Evolutionary conservation across 2,329 filamentous ascomycete genomes (phyloP), one percentile per base, ranked within the genome.

Genomic region (Sphaerostilbella broomeana): DNA sequence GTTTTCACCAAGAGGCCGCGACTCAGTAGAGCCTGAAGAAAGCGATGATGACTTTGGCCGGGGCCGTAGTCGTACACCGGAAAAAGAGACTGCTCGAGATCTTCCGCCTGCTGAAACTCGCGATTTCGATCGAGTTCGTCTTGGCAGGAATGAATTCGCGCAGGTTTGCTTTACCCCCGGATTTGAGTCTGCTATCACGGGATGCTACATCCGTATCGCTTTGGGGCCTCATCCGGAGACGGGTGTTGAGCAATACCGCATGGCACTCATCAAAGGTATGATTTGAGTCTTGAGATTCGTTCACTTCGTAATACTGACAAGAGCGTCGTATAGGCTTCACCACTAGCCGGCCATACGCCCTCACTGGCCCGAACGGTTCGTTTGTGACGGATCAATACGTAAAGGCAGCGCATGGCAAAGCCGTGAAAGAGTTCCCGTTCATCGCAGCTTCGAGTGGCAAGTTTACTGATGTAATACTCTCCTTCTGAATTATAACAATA

Each of bases 161-260:
- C 80, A 90, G 54, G 84, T 95, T 40, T 95, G 88, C 70, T 95
- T 94, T 67, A 90, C 89, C 51, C 92, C 92, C 9, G 82, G 82
- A 4, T 95, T 98, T 50, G 85, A 94, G 40, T 68, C 84, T 7
- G 75, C 84, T 20, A 84, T 95, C 53, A 78, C 72, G 12, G 87
- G 87, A 36, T 94, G 88, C 61, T 98, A 84, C 58, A 82, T 83
- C 25, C 85, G 92, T 36, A 79, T 97, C 48, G 85, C 81, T 46
- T 77, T 95, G 41, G 90, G 89, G 1, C 74, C 82, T 10, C 84
- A 94, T 56, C 75, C 76, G 9, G 73, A 80, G 16, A 85, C 77
- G 4, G 81, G 83, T 4, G 69, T 81, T 43, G 83, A 84, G 46
- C 75, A 86, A 48, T 98, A 98, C 61, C 84, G 90, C 44, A 84